A percentile compares a stretch with the other conserved stretches of the same genome.
phyloP scores from a whole-genome alignment of 495 filamentous ascomycete species.

The Pseudotulostoma volvatum region DNA sequence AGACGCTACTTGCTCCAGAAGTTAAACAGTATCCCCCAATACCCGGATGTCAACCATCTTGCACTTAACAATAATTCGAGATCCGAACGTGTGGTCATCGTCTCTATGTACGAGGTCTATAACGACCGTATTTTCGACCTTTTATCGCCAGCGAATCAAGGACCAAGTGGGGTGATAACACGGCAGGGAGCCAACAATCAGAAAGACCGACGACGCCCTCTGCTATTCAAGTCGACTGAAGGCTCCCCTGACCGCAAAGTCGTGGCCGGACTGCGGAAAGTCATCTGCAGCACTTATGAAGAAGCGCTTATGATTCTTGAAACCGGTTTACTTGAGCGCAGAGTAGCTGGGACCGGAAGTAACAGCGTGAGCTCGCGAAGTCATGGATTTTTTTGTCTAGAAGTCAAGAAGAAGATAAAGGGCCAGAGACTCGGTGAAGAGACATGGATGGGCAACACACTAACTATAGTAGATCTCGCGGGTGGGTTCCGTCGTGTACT shows the following conservation, averaged over 20 bases:
- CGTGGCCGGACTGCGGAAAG: slow-evolving; percentile 79
- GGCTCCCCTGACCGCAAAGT: slow-evolving; percentile 71
- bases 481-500: slow-evolving; percentile 28
- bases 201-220: slow-evolving; percentile 57
- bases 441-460: slow-evolving; percentile 60
- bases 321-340: slow-evolving; percentile 70
- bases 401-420: slow-evolving; percentile 67
- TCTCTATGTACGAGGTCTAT: slow-evolving; percentile 99
- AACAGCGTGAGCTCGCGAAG: slow-evolving; percentile 81
- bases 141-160: slow-evolving; percentile 37
- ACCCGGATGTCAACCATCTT: slow-evolving; percentile 59
- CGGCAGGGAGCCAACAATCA: slow-evolving; percentile 23
- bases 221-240: slow-evolving; percentile 82
- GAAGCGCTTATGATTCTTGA: slow-evolving; percentile 87
- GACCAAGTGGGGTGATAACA: slow-evolving; percentile 24
- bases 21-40: slow-evolving; percentile 47
- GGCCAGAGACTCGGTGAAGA: slow-evolving; percentile 32
- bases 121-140: slow-evolving; percentile 97
- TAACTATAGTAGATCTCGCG: slow-evolving; percentile 87
- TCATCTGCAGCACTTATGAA: slow-evolving; percentile 68
- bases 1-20: slow-evolving; percentile 43
- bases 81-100: slow-evolving; percentile 72
- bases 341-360: slow-evolving; percentile 76
- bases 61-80: slow-evolving; percentile 47
- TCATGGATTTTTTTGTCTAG: slow-evolving; percentile 92